These are phyloP conservation scores for Yarrowia sp. DNA, from an alignment of 805 yeast species.

Conservation along the genomic window DNA sequence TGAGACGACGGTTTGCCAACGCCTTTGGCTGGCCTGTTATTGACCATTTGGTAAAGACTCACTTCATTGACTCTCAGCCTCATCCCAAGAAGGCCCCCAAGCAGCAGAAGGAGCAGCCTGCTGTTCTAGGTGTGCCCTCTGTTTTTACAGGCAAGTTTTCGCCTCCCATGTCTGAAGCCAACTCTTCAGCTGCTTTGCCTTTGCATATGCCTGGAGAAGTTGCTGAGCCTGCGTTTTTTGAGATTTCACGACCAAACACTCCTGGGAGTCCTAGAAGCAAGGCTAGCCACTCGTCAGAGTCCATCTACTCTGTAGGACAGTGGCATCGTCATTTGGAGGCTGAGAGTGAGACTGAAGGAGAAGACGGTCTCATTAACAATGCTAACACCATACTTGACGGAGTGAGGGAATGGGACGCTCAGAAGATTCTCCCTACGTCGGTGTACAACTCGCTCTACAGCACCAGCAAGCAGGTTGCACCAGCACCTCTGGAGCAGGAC, in stretches of 20 bases:
- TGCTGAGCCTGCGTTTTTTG: constrained; percentile 5
- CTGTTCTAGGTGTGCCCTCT: neutral
- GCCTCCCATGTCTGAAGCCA: neutral
- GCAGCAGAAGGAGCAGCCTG: neutral
- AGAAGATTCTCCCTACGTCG: neutral
- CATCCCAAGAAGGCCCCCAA: constrained; percentile 9
- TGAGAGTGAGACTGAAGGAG: constrained; percentile 44
- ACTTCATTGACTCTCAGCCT: constrained; percentile 43
- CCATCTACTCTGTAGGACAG: constrained; percentile 39
- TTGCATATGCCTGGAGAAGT: neutral
- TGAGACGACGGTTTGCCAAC: constrained; percentile 82
- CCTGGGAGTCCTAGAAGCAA: constrained; percentile 4
- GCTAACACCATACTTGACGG: constrained; percentile 13
- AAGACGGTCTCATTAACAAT: constrained; percentile 14
- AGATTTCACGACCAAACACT: neutral
- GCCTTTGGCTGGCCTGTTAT: constrained; percentile 95
- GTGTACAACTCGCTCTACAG: constrained; percentile 13
- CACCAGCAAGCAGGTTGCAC: constrained; percentile 3
- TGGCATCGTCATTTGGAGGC: constrained; percentile 93
- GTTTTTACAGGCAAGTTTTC: constrained; percentile 10
- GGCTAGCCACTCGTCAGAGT: neutral
- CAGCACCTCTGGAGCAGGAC: constrained; percentile 17
- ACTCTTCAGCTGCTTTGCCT: neutral
- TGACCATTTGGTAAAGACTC: constrained; percentile 71
- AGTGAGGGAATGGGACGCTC: constrained; percentile 16